phyloP scores from a whole-genome alignment of 768 basidiomycete species.

The Termitomyces eurrhizus region DNA sequence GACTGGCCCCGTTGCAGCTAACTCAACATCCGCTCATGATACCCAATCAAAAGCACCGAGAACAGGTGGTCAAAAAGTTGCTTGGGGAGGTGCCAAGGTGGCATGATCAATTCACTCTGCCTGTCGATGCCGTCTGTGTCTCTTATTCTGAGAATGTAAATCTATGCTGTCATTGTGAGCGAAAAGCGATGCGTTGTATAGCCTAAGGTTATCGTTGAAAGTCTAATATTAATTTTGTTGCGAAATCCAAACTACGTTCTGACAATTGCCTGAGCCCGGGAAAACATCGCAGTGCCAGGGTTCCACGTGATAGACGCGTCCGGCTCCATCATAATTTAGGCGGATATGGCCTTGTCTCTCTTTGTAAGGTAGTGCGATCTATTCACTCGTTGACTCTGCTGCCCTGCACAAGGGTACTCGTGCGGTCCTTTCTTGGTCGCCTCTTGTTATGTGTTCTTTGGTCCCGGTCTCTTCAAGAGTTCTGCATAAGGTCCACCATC shows the following conservation, averaged over 20 bases:
- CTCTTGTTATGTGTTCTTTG: conserved; percentile 19
- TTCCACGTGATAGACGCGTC: conserved; percentile 16
- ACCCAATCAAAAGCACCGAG: conserved; percentile 25
- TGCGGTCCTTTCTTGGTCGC: conserved; percentile 12
- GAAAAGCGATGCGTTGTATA: neutral
- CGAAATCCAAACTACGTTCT: neutral
- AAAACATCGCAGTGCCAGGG: conserved; percentile 3
- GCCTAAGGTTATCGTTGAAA: neutral
- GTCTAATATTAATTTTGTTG: neutral
- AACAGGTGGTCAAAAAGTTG: conserved; percentile 53
- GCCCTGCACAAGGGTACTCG: conserved; percentile 6
- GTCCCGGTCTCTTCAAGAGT: conserved; percentile 13
- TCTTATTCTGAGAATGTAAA: neutral
- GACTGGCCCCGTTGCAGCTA: conserved; percentile 19
- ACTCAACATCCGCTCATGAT: conserved; percentile 21
- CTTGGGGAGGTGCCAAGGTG: conserved; percentile 51
- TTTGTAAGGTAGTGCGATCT: conserved; percentile 2
- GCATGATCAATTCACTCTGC: conserved; percentile 13
- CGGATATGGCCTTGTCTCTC: neutral
- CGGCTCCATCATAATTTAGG: neutral
- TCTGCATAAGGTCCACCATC: conserved; percentile 14
- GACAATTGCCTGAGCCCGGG: neutral
- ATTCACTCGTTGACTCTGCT: conserved; percentile 8
- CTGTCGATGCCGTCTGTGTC: neutral
- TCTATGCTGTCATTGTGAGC: neutral